These are phyloP conservation scores for Alliaria petiolata DNA, from an alignment of 345 rosid genomes.

Conservation along the genomic window DNA sequence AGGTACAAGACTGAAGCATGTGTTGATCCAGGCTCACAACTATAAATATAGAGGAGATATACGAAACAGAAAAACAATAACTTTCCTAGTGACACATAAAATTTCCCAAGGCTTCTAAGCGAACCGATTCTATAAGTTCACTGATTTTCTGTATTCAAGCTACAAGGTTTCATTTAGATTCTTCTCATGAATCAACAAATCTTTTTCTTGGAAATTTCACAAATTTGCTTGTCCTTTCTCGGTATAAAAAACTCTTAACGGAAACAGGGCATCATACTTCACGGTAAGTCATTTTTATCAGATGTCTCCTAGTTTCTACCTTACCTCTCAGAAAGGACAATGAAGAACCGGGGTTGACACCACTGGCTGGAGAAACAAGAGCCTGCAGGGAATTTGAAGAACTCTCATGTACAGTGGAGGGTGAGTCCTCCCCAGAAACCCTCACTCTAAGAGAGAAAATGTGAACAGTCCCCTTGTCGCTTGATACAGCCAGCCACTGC, in stretches of 20 bases:
- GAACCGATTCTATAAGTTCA: neutral
- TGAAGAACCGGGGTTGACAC: slow-evolving; percentile 80
- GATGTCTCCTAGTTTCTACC: neutral
- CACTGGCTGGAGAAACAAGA: slow-evolving; percentile 61
- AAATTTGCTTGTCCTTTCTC: neutral
- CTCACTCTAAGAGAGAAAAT: slow-evolving; percentile 82
- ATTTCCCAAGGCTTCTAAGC: neutral
- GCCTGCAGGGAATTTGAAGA: slow-evolving; percentile 64
- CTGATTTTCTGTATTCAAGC: neutral
- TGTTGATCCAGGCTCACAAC: neutral
- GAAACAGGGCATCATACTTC: neutral
- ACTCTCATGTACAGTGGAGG: slow-evolving; percentile 43
- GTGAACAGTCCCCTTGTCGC: slow-evolving; percentile 88
- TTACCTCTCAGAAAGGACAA: slow-evolving; percentile 87
- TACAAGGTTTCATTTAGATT: neutral
- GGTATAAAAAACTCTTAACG: neutral
- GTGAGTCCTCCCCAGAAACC: slow-evolving; percentile 65
- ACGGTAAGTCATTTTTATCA: neutral
- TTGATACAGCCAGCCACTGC: slow-evolving; percentile 90
- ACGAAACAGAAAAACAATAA: neutral
- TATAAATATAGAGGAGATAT: neutral
- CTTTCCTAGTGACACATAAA: neutral
- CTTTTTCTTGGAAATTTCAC: neutral
- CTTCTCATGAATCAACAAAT: neutral
- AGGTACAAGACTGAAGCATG: neutral